Evolutionary conservation across 1,284 basidiomycete species (phyloP).

Genomic region (Inonotus hispidus): DNA sequence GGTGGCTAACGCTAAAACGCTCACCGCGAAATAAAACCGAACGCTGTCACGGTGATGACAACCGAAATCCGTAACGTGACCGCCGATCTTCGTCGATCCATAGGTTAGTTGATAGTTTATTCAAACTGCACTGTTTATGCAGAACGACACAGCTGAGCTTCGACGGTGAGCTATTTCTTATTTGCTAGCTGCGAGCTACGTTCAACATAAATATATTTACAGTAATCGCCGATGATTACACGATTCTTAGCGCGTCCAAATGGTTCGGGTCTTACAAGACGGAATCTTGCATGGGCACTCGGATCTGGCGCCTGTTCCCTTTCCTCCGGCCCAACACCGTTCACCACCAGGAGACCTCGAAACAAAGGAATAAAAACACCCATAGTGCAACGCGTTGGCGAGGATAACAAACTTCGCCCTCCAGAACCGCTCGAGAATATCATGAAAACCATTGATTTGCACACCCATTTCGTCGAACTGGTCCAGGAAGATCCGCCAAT

Average conservation of each 20-base stretch:
- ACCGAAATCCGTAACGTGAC: background rate
- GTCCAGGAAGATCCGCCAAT: constrained; percentile 43
- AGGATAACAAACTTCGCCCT: constrained; percentile 34
- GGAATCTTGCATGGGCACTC: background rate
- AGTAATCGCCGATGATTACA: background rate
- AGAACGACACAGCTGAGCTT: background rate
- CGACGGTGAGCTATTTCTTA: background rate
- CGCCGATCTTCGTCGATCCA: background rate
- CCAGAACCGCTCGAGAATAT: constrained; percentile 34
- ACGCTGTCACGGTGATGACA: background rate
- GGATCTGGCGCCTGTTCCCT: background rate
- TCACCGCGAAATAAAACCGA: constrained; percentile 8
- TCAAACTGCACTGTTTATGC: background rate
- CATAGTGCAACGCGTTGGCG: constrained; percentile 45
- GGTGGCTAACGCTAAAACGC: constrained; percentile 15
- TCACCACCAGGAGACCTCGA: constrained; percentile 2
- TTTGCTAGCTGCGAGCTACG: background rate
- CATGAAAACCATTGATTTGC: constrained; percentile 35
- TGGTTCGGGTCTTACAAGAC: background rate
- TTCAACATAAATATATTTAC: background rate
- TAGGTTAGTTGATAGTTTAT: background rate
- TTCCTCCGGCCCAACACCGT: background rate
- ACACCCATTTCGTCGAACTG: constrained; percentile 45
- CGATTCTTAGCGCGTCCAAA: background rate
- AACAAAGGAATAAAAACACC: constrained; percentile 33